Percentiles rank a stretch among this genome's conserved stretches.
phyloP scores from a whole-genome alignment of 139 green algal genomes.

The Tetradesmus obliquus region DNA sequence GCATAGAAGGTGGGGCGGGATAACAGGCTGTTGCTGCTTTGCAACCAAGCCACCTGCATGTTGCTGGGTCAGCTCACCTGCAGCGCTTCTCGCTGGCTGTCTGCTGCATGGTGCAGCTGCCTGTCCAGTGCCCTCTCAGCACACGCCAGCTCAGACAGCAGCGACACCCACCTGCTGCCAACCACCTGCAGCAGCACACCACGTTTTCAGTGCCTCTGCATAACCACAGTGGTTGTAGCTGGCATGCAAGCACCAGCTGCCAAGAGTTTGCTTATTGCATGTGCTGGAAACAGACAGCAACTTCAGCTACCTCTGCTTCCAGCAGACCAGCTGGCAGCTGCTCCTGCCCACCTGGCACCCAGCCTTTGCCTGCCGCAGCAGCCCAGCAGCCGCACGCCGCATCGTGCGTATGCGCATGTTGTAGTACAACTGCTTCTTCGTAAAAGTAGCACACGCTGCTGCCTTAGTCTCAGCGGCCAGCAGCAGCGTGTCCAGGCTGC shows the following conservation, averaged over 20 bases:
- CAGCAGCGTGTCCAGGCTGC: slow-evolving; percentile 75
- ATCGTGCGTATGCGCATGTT: slow-evolving; percentile 89
- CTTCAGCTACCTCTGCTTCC: background rate
- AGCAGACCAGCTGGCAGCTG: background rate
- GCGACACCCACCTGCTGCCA: background rate
- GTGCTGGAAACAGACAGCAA: background rate
- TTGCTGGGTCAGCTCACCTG: background rate
- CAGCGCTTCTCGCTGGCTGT: background rate
- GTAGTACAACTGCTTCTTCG: slow-evolving; percentile 93
- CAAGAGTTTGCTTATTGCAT: background rate
- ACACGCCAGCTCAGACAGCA: background rate
- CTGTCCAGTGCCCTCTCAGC: background rate
- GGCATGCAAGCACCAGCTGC: background rate
- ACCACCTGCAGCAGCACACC: background rate
- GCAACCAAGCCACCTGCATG: background rate
- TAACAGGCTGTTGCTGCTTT: background rate
- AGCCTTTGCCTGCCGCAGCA: slow-evolving; percentile 32
- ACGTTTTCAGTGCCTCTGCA: background rate
- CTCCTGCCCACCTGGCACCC: background rate
- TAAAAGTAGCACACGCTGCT: slow-evolving; percentile 78
- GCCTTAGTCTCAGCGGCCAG: slow-evolving; percentile 75
- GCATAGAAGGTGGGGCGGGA: background rate
- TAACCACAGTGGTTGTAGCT: background rate
- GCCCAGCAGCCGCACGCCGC: slow-evolving; percentile 54
- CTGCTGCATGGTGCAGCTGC: background rate